A percentile compares a stretch with the other conserved stretches of the same genome.
These are phyloP conservation scores for Dillenia turbinata DNA, from an alignment of 164 flowering plant species.

Conservation along the genomic window DNA sequence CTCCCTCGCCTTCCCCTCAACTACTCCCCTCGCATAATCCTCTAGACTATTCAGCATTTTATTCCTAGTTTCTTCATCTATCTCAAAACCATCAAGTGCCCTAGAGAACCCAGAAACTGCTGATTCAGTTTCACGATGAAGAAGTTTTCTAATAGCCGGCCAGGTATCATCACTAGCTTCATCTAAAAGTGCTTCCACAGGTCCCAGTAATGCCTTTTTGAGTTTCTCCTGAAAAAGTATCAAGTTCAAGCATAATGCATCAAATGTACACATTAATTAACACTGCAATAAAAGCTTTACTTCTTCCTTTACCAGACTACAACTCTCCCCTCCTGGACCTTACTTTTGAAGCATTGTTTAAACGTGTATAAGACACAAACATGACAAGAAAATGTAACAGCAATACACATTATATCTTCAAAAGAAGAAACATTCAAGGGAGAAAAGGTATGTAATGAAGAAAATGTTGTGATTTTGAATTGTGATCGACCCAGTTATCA, in stretches of 20 bases:
- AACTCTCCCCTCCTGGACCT: no score
- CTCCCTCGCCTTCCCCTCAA: conserved; percentile 81
- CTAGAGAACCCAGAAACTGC: conserved; percentile 67
- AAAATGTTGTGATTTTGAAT: no score
- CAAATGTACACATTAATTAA: no score
- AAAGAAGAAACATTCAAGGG: no score
- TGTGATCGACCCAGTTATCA: no score
- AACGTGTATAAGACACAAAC: no score
- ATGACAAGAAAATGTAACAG: no score
- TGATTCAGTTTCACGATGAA: conserved; percentile 63
- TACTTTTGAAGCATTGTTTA: no score
- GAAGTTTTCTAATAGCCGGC: conserved; percentile 89
- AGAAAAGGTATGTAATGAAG: no score
- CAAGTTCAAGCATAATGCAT: neutral
- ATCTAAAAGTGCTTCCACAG: conserved; percentile 90
- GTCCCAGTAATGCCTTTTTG: conserved; percentile 69
- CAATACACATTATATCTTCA: no score
- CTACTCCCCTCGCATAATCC: conserved; percentile 68
- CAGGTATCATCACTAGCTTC: conserved; percentile 82
- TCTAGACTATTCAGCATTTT: conserved; percentile 56
- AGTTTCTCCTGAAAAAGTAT: conserved; percentile 53
- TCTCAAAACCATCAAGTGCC: conserved; percentile 82
- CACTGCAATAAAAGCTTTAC: no score
- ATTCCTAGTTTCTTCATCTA: conserved; percentile 54
- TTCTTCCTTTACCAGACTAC: no score